These are phyloP conservation scores for Lepidium africanum DNA, from an alignment of 345 rosid species.

Conservation along the genomic window DNA sequence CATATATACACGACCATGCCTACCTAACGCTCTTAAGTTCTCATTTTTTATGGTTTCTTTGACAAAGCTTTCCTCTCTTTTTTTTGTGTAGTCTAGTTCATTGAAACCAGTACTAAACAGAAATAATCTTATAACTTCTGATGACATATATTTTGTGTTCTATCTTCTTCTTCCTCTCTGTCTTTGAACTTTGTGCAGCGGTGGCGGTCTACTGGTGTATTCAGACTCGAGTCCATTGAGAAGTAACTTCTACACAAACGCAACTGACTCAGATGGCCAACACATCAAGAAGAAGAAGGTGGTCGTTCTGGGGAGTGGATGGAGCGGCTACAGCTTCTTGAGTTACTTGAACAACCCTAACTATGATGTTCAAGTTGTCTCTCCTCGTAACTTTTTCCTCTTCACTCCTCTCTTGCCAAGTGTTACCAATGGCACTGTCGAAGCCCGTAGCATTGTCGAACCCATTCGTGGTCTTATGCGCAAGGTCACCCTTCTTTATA, in stretches of 20 bases:
- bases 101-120: not conserved
- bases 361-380: constrained; percentile 60
- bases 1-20: no score
- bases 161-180: not conserved
- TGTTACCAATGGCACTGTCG: constrained; percentile 75
- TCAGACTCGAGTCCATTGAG: constrained; percentile 30
- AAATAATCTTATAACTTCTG: not conserved
- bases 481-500: constrained; percentile 32
- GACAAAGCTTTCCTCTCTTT: no score
- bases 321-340: constrained; percentile 78
- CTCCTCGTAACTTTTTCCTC: constrained; percentile 71
- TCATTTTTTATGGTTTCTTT: no score
- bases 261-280: constrained; percentile 10
- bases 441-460: constrained; percentile 85
- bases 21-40: no score
- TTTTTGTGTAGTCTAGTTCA: not conserved
- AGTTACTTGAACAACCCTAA: constrained; percentile 44
- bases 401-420: constrained; percentile 86
- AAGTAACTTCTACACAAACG: not conserved
- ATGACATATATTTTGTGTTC: not conserved
- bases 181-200: constrained; percentile 30
- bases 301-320: constrained; percentile 74
- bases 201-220: constrained; percentile 46
- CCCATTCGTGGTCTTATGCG: constrained; percentile 55
- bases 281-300: constrained; percentile 52